A percentile compares a stretch with the other conserved stretches of the same genome.
Evolutionary conservation across 2,329 filamentous ascomycete genomes (phyloP).

Genomic region (Knoxdaviesia proteae): DNA sequence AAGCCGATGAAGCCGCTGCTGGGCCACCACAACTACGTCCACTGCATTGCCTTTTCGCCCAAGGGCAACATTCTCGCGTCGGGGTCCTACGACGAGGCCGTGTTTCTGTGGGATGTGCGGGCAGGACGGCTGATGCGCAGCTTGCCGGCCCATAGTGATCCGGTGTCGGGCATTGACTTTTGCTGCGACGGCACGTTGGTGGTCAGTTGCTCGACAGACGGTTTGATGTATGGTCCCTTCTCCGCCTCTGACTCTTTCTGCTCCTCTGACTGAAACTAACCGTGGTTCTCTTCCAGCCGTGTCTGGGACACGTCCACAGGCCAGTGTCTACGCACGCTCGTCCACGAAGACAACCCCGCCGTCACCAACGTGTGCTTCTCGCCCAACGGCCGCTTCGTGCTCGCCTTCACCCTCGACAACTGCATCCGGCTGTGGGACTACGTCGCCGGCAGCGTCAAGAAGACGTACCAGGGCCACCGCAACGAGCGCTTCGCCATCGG

Average conservation of each 20-base stretch:
- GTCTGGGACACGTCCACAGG: conserved; percentile 94
- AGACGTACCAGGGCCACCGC: conserved; percentile 86
- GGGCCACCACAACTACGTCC: conserved; percentile 92
- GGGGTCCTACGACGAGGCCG: conserved; percentile 90
- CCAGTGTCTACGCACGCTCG: conserved; percentile 82
- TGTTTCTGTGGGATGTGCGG: conserved; percentile 90
- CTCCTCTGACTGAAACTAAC: background rate
- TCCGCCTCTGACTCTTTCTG: background rate
- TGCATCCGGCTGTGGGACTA: conserved; percentile 92
- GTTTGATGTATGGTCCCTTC: conserved; percentile 44
- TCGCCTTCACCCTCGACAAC: conserved; percentile 80
- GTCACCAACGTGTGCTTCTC: conserved; percentile 52
- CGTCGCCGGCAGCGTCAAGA: conserved; percentile 72
- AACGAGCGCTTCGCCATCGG: conserved; percentile 74
- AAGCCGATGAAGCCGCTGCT: conserved; percentile 36
- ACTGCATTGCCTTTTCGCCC: conserved; percentile 84
- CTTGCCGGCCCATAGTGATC: conserved; percentile 84
- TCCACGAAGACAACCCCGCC: conserved; percentile 60
- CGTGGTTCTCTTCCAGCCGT: conserved; percentile 25
- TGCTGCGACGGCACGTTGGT: conserved; percentile 81
- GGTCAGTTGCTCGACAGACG: conserved; percentile 78
- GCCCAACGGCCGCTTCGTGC: conserved; percentile 80
- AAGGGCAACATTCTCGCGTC: conserved; percentile 95
- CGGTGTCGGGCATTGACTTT: conserved; percentile 84
- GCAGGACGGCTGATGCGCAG: conserved; percentile 75